phyloP scores from a whole-genome alignment of 2,329 filamentous ascomycete genomes.

The Colletotrichum cereale region DNA sequence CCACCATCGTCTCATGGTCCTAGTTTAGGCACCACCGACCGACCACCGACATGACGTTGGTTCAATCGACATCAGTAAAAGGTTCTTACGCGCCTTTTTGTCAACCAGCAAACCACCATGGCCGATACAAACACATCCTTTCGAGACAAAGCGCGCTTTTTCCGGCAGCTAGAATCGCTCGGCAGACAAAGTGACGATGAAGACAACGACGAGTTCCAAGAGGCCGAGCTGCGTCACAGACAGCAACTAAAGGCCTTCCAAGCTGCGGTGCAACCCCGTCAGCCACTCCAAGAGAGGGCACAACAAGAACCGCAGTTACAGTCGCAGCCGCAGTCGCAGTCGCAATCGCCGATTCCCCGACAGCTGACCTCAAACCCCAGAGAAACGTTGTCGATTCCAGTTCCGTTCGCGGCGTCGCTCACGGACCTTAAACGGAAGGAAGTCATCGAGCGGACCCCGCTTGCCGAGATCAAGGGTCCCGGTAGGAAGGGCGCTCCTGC shows the following conservation, averaged over 20 bases:
- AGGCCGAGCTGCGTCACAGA: slow-evolving; percentile 42
- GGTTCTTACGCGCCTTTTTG: slow-evolving; percentile 14
- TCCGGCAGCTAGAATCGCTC: slow-evolving; percentile 54
- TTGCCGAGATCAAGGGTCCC: slow-evolving; percentile 40
- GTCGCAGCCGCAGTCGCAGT: background rate
- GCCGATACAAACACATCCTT: slow-evolving; percentile 42
- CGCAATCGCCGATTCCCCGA: background rate
- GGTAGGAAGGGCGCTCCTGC: slow-evolving; percentile 28
- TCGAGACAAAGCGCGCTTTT: slow-evolving; percentile 61
- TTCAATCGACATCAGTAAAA: background rate
- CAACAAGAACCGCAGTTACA: slow-evolving; percentile 10
- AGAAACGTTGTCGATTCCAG: slow-evolving; percentile 38
- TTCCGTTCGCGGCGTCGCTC: slow-evolving; percentile 14
- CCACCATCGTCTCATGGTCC: background rate
- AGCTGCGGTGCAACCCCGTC: slow-evolving; percentile 19
- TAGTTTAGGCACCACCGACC: slow-evolving; percentile 24
- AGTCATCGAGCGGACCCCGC: slow-evolving; percentile 46
- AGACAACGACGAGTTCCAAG: slow-evolving; percentile 48
- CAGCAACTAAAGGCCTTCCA: slow-evolving; percentile 20
- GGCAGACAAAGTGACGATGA: slow-evolving; percentile 35
- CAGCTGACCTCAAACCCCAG: slow-evolving; percentile 6
- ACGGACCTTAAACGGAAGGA: slow-evolving; percentile 22
- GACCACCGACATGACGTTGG: slow-evolving; percentile 28
- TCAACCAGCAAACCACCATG: slow-evolving; percentile 42
- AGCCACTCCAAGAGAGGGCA: slow-evolving; percentile 31